Base-by-base conservation (phyloP, 2,329 filamentous ascomycete genomes). In the Alternaria incomplexa region DNA sequence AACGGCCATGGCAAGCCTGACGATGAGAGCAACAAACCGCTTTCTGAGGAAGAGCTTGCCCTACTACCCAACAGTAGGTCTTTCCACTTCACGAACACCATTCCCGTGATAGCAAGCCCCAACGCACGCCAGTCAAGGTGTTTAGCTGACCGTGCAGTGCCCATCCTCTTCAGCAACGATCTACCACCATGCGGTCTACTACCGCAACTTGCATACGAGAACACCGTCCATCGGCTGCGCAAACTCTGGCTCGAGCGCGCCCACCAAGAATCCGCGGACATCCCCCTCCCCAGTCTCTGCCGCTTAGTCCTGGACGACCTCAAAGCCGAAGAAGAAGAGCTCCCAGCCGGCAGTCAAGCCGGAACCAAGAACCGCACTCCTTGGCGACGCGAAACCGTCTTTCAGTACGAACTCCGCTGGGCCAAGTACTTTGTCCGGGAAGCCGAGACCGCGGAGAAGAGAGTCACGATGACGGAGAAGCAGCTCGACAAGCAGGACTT, bases 201-300 rank as follows among this genome's bases (percentile, higher is more conserved):
- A 3, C 23, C 66, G 10, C 73, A 75, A 56, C 50, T 76, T 53
- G 73, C 73, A 9, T 77, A 76, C 56, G 55, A 71, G 10, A 73
- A 72, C 36, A 59, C 74, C 15, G 62, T 62, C 30, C 51, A 36
- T 5, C 54, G 64, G 3, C 69, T 77, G 5, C 72, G 72, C 40
- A 23, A 64, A 11, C 53, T 53, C n/a, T 76, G 71, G 71, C 61
- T 73, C 7, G 36, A 53, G 20, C 30, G 36, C 17, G 45, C n/a
- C 26, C 47, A 28, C 13, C 23, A 43, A 1, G 15, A 22, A 5
- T 45, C 40, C 15, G 3, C 20, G 32, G 26, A 62, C 13, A 15
- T 61, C 9, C 22, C 45, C 32, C 8, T 61, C 7, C 10, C 43
- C 13, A 58, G 67, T 10, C 46, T 73, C 20, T 73, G 70, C 59